phyloP scores from a whole-genome alignment of 1,139 yeast genomes.

The Dujonia santamariae region DNA sequence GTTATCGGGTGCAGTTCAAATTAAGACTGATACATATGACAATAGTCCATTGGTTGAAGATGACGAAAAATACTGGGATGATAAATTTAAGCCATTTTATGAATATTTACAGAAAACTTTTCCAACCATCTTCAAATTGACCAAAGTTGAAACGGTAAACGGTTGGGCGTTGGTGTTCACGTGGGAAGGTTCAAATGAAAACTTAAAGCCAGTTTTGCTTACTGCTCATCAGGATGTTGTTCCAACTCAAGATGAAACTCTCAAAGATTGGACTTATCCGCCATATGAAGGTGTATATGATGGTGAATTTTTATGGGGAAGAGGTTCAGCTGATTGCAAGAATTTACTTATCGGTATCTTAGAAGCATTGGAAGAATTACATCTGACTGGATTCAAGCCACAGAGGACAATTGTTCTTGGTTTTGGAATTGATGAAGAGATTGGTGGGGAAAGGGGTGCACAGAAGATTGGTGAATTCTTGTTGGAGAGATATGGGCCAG shows the following conservation, averaged over 20 bases:
- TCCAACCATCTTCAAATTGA: conserved; percentile 21
- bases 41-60: conserved; percentile 33
- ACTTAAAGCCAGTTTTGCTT: conserved; percentile 33
- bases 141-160: conserved; percentile 21
- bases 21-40: conserved; percentile 36
- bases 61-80: conserved; percentile 29
- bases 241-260: conserved; percentile 34
- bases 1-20: conserved; percentile 31
- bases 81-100: conserved; percentile 23
- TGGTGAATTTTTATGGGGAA: conserved; percentile 34
- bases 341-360: conserved; percentile 32
- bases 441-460: conserved; percentile 32
- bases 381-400: conserved; percentile 31
- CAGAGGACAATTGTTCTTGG: conserved; percentile 38
- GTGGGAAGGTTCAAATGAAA: conserved; percentile 23
- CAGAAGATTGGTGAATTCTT: conserved; percentile 23
- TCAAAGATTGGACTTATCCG: conserved; percentile 33
- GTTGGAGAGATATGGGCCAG: conserved; percentile 27
- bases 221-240: conserved; percentile 47
- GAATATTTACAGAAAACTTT: conserved; percentile 20
- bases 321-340: conserved; percentile 45
- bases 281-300: conserved; percentile 39
- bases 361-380: conserved; percentile 34
- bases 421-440: conserved; percentile 46
- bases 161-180: conserved; percentile 27